Conservation (phyloP, 768 basidiomycete genomes). For the Mycena rosella region DNA sequence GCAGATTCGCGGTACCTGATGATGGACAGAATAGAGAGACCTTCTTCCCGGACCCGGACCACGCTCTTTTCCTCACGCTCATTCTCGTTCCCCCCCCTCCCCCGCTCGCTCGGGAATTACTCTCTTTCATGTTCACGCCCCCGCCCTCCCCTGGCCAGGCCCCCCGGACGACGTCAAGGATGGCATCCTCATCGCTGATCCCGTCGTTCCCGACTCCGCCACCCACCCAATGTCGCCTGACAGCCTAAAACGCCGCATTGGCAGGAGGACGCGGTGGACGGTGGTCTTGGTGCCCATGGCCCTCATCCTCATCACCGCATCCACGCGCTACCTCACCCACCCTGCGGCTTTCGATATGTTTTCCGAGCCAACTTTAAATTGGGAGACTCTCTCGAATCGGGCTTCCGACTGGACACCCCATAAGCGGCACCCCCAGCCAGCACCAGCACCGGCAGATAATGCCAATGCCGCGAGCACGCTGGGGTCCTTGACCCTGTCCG, state of each 20-base stretch:
- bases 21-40: slow-evolving; percentile 23
- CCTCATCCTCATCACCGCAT: slow-evolving; percentile 66
- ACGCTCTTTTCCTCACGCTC: slow-evolving; percentile 33
- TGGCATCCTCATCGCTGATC: slow-evolving; percentile 11
- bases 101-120: slow-evolving; percentile 16
- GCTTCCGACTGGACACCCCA: slow-evolving; percentile 55
- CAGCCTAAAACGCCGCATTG: slow-evolving; percentile 56
- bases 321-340: slow-evolving; percentile 64
- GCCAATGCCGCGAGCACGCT: slow-evolving; percentile 29
- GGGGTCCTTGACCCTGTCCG: no score
- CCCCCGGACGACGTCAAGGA: slow-evolving; percentile 7
- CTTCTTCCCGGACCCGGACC: slow-evolving; percentile 15
- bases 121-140: slow-evolving; percentile 46
- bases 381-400: slow-evolving; percentile 45
- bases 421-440: slow-evolving; percentile 51
- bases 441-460: no score
- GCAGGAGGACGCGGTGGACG: slow-evolving; percentile 62
- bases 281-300: slow-evolving; percentile 68
- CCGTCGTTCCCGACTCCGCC: not conserved
- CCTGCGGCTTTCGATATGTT: slow-evolving; percentile 60
- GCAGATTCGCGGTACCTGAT: slow-evolving; percentile 18
- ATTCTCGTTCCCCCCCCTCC: slow-evolving; percentile 26
- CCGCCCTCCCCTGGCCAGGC: slow-evolving; percentile 52
- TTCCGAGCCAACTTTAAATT: slow-evolving; percentile 43
- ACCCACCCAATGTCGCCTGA: slow-evolving; percentile 32